phyloP scores from a whole-genome alignment of 2,329 filamentous ascomycete genomes.

The Pseudofabraea citricarpa region DNA sequence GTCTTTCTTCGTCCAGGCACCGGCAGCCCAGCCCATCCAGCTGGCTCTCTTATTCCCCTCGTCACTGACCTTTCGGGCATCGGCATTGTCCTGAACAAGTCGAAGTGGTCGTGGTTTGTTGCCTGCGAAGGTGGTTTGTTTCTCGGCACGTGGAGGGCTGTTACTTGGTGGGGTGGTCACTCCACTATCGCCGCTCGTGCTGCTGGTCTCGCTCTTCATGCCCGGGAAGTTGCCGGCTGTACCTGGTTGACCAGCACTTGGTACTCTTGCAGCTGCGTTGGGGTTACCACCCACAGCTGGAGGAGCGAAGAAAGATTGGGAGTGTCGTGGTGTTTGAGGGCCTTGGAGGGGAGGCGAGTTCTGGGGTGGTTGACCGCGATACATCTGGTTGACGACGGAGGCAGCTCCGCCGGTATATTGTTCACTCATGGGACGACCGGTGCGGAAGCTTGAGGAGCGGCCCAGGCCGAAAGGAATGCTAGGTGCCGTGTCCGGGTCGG shows the following conservation, averaged over 20 bases:
- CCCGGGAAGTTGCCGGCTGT: conserved; percentile 64
- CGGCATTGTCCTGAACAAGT: conserved; percentile 74
- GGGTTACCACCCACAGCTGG: conserved; percentile 46
- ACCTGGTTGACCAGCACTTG: conserved; percentile 43
- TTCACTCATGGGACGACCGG: conserved; percentile 56
- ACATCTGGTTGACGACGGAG: conserved; percentile 83
- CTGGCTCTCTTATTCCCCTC: conserved; percentile 56
- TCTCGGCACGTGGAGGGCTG: conserved; percentile 51
- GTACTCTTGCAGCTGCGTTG: conserved; percentile 45
- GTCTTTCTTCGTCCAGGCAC: conserved; percentile 19
- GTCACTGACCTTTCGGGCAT: conserved; percentile 32
- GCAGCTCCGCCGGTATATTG: conserved; percentile 56
- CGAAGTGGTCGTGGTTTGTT: conserved; percentile 81
- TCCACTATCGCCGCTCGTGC: conserved; percentile 55
- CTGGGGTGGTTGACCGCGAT: conserved; percentile 62
- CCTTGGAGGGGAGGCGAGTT: conserved; percentile 51
- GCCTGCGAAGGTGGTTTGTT: conserved; percentile 55
- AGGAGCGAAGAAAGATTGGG: conserved; percentile 59
- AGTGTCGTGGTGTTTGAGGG: conserved; percentile 49
- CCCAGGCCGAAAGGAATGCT: conserved; percentile 65
- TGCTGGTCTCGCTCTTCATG: conserved; percentile 45
- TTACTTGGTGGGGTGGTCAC: conserved; percentile 45
- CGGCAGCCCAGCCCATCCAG: conserved; percentile 58
- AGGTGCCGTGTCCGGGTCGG: conserved; percentile 69
- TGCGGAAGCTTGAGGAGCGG: conserved; percentile 49